These are phyloP conservation scores for Tulasnella sp. DNA, from an alignment of 768 basidiomycete genomes.

Conservation along the genomic window DNA sequence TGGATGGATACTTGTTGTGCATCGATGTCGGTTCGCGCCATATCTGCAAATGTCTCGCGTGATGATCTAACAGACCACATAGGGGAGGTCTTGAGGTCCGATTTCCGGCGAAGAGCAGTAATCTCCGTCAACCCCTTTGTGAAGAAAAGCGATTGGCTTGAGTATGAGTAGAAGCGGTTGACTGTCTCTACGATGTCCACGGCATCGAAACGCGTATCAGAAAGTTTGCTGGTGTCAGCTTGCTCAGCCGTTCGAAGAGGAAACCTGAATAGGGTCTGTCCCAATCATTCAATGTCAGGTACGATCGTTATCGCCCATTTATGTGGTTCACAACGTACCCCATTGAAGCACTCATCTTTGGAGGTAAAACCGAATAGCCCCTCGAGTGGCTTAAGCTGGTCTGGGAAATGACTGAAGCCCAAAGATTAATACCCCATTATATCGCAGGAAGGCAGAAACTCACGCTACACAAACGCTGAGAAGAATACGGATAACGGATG, in stretches of 20 bases:
- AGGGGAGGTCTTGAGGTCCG: not conserved
- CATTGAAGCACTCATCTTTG: slow-evolving; percentile 36
- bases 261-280: slow-evolving; percentile 47
- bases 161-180: slow-evolving; percentile 34
- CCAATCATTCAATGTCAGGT: slow-evolving; percentile 11
- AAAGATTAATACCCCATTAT: not conserved
- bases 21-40: not conserved
- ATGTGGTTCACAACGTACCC: slow-evolving; percentile 37
- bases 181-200: not conserved
- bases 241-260: slow-evolving; percentile 41
- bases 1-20: not conserved
- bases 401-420: slow-evolving; percentile 41
- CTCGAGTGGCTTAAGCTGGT: slow-evolving; percentile 42
- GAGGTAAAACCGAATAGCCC: slow-evolving; percentile 44
- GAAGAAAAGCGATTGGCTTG: slow-evolving; percentile 44
- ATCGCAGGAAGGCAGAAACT: not conserved
- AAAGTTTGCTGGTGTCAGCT: slow-evolving; percentile 30
- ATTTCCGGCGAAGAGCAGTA: slow-evolving; percentile 32
- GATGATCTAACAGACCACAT: not conserved
- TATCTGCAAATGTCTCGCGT: not conserved
- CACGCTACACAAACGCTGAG: not conserved
- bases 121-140: slow-evolving; percentile 38
- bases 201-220: not conserved
- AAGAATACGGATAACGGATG: slow-evolving; percentile 38
- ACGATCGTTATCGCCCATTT: not conserved